phyloP scores from a whole-genome alignment of 495 filamentous ascomycete species.

The Daldinia bambusicola region DNA sequence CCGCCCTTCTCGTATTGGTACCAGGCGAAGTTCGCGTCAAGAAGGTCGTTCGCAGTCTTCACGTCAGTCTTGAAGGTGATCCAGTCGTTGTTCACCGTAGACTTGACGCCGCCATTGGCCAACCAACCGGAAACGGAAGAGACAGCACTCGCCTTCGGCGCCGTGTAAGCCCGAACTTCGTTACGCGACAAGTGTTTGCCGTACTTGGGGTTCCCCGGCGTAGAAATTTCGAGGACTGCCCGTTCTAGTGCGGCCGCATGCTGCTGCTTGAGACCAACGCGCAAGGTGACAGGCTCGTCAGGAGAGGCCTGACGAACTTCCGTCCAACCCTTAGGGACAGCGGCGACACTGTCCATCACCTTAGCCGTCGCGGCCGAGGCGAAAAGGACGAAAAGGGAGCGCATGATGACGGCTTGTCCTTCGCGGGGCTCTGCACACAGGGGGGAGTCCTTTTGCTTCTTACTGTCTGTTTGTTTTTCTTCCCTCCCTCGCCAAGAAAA shows the following conservation, averaged over 20 bases:
- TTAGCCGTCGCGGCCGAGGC: slow-evolving; percentile 57
- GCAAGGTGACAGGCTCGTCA: slow-evolving; percentile 49
- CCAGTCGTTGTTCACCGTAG: slow-evolving; percentile 56
- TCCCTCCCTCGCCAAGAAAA: slow-evolving; percentile 23
- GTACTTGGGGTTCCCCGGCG: slow-evolving; percentile 60
- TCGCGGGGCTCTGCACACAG: slow-evolving; percentile 5
- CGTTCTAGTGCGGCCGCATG: slow-evolving; percentile 63
- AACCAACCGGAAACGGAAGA: slow-evolving; percentile 58
- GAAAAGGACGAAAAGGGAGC: slow-evolving; percentile 47
- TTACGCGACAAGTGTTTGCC: slow-evolving; percentile 60
- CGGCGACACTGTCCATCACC: slow-evolving; percentile 58
- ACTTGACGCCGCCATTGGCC: slow-evolving; percentile 53
- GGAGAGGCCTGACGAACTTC: slow-evolving; percentile 47
- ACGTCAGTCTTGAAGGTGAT: slow-evolving; percentile 62
- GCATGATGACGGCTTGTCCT: slow-evolving; percentile 37
- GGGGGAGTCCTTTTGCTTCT: background rate
- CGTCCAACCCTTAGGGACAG: slow-evolving; percentile 60
- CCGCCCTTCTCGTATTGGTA: slow-evolving; percentile 45
- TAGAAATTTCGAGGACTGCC: slow-evolving; percentile 60
- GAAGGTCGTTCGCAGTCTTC: slow-evolving; percentile 59
- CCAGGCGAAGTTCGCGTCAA: slow-evolving; percentile 61
- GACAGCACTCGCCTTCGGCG: slow-evolving; percentile 53
- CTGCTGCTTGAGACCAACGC: slow-evolving; percentile 58
- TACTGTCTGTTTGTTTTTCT: background rate
- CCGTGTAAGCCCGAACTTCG: slow-evolving; percentile 59